phyloP scores from a whole-genome alignment of 768 basidiomycete genomes.

The Tylopilus plumbeoviolaceoides region DNA sequence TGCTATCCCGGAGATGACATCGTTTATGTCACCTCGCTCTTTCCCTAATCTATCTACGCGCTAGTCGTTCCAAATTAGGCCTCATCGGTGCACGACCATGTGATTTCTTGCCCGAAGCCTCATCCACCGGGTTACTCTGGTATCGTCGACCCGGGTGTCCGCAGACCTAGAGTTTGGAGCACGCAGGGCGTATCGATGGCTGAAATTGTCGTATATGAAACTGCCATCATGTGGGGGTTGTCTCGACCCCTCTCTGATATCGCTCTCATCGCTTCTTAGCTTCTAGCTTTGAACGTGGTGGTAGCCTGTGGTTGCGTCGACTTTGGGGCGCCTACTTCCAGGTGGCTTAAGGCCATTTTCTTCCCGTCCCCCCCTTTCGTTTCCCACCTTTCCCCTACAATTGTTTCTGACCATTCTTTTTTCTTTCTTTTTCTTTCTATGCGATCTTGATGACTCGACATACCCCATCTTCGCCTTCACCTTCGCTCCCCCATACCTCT shows the following conservation, averaged over 20 bases:
- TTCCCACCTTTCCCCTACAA: background rate
- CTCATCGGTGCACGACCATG: background rate
- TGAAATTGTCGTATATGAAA: background rate
- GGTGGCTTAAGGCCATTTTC: background rate
- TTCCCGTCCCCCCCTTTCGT: background rate
- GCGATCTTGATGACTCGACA: slow-evolving; percentile 2
- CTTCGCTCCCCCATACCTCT: background rate
- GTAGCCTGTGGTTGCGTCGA: background rate
- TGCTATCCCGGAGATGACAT: background rate
- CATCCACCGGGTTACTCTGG: background rate
- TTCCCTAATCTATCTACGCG: background rate
- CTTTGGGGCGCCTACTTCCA: background rate
- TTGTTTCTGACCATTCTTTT: background rate
- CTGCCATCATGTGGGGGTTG: background rate
- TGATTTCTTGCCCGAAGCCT: background rate
- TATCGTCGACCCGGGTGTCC: background rate
- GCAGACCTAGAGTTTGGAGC: background rate
- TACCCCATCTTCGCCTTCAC: background rate
- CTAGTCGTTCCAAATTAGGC: background rate
- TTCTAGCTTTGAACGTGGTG: slow-evolving; percentile 11
- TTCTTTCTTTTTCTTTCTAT: background rate
- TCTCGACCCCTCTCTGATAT: background rate
- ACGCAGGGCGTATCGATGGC: background rate
- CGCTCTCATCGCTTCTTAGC: background rate
- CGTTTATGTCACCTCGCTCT: background rate